These are phyloP conservation scores for Penicillium malachiteum DNA, from an alignment of 495 filamentous ascomycete genomes.

Conservation along the genomic window DNA sequence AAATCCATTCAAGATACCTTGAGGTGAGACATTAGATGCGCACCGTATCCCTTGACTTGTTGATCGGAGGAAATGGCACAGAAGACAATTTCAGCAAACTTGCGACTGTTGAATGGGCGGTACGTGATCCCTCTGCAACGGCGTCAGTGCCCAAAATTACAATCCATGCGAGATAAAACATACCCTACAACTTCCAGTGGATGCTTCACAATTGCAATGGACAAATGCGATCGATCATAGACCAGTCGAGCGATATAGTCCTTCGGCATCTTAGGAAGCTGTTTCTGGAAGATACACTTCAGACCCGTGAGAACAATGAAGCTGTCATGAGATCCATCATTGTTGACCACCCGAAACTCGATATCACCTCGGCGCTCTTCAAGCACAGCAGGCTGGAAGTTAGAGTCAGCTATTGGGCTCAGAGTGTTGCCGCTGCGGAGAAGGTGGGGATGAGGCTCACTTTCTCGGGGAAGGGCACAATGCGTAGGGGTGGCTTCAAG, in stretches of 20 bases:
- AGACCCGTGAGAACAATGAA: constrained; percentile 92
- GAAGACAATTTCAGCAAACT: constrained; percentile 98
- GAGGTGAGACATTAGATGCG: constrained; percentile 95
- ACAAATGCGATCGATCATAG: constrained; percentile 94
- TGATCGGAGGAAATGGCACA: constrained; percentile 97
- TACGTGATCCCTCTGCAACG: constrained; percentile 84
- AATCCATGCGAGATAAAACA: constrained; percentile 16
- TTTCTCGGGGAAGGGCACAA: constrained; percentile 83
- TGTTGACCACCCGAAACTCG: constrained; percentile 97
- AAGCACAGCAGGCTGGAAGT: constrained; percentile 74
- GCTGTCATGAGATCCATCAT: constrained; percentile 83
- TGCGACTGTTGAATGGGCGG: constrained; percentile 86
- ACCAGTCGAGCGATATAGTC: constrained; percentile 97
- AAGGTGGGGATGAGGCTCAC: constrained; percentile 36
- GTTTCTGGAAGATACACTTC: constrained; percentile 98
- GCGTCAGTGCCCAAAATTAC: constrained; percentile 16
- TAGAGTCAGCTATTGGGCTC: neutral
- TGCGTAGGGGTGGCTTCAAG: constrained; percentile 44
- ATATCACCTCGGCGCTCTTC: constrained; percentile 96
- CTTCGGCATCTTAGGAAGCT: constrained; percentile 98
- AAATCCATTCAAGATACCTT: constrained; percentile 50
- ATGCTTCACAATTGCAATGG: constrained; percentile 96
- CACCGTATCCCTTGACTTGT: constrained; percentile 97
- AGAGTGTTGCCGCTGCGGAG: neutral
- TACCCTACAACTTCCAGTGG: constrained; percentile 87